These are phyloP conservation scores for Penicillium longicatenatum DNA, from an alignment of 495 filamentous ascomycete genomes.

Conservation along the genomic window DNA sequence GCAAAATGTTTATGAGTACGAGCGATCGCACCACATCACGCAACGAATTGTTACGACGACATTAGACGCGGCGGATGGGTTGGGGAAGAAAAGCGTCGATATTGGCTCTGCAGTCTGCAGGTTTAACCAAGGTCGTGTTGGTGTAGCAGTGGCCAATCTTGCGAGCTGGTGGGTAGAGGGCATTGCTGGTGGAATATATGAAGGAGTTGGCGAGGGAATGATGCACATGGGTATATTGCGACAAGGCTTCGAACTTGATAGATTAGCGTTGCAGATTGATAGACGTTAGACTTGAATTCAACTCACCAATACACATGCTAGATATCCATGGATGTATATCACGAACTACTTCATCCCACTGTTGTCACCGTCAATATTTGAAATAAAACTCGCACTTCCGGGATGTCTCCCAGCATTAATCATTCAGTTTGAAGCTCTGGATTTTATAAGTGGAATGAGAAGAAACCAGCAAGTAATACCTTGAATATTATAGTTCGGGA, in stretches of 20 bases:
- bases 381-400: too few relatives aligned
- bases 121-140: conserved; percentile 59
- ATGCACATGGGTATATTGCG: conserved; percentile 42
- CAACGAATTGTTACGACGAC: conserved; percentile 53
- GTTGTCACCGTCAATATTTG: too few relatives aligned
- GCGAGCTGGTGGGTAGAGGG: conserved; percentile 60
- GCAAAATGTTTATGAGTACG: conserved; percentile 56
- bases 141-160: conserved; percentile 50
- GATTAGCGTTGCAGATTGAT: conserved; percentile 12
- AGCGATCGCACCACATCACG: conserved; percentile 63
- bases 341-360: not conserved
- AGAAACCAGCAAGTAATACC: too few relatives aligned
- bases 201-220: conserved; percentile 65
- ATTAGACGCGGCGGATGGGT: conserved; percentile 51
- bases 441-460: too few relatives aligned
- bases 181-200: conserved; percentile 62
- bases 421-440: too few relatives aligned
- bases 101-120: conserved; percentile 51
- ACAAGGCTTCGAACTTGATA: conserved; percentile 30
- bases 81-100: conserved; percentile 53
- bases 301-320: too few relatives aligned
- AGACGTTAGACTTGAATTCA: conserved; percentile 10
- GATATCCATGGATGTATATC: too few relatives aligned
- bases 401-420: too few relatives aligned
- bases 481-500: too few relatives aligned